Evolutionary conservation across 2,329 filamentous ascomycete genomes (phyloP), one percentile per base, ranked within the genome.

Genomic region (Colletotrichum gloeosporioides): DNA sequence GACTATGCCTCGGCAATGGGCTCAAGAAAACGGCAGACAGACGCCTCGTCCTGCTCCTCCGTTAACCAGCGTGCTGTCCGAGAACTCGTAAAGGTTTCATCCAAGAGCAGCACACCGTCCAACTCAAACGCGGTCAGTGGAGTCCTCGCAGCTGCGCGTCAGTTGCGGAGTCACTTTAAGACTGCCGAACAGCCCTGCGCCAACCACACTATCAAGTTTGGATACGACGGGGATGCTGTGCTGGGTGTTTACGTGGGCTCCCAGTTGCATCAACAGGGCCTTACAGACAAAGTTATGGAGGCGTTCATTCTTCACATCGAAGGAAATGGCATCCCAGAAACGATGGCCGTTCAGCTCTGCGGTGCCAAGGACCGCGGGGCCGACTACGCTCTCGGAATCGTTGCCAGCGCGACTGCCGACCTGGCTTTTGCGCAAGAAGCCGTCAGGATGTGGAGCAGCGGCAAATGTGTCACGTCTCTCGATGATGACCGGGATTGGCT

Each of bases 311-410:
- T 75, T 57, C 69, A n/a, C 34, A 18, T 18, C 12, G 13, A 44
- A 18, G 39, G 18, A 44, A 44, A 44, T 13, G 12, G 13, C 39
- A 44, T 78, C 53, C 78, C 78, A 6, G 62, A 44, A 36, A 73
- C 69, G 10, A 77, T 63, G 8, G 76, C 81, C 36, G 80, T 82
- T 67, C 82, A 84, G 69, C 79, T 84, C 27, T 84, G 82, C 71
- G 77, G 76, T 15, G 68, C 70, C 4, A 68, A 78, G 59, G 79
- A 76, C 27, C 78, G 80, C 36, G 80, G 79, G 22, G 75, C 80
- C 12, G 78, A 81, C 62, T 83, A 83, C 69, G 78, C 76, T 15
- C 77, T 84, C 39, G 82, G 83, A 16, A 75, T 84, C 36, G 78
- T 83, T 15, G 80, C 80, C 29, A 78, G 75, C 61, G 78, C 29